phyloP scores from a whole-genome alignment of 2,329 filamentous ascomycete genomes.

The Parascedosporium putredinis region DNA sequence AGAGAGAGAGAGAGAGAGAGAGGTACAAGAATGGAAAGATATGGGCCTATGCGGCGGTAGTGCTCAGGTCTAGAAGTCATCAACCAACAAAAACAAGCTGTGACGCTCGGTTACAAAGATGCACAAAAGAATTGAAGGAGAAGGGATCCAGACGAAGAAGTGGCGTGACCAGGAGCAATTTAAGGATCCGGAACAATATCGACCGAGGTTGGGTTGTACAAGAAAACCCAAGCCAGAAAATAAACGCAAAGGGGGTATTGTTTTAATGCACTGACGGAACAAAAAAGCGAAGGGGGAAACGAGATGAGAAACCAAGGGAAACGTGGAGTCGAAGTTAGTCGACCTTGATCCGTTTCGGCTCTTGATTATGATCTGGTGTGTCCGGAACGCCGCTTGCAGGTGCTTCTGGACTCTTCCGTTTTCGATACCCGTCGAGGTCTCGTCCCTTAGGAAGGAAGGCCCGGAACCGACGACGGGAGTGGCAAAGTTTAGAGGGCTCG shows the following conservation, averaged over 20 bases:
- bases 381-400: slow-evolving; percentile 27
- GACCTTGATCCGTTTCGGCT: slow-evolving; percentile 43
- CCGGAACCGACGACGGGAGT: slow-evolving; percentile 61
- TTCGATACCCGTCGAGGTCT: slow-evolving; percentile 23
- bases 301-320: not conserved
- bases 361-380: slow-evolving; percentile 29
- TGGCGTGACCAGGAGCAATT: not conserved
- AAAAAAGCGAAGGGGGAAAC: slow-evolving; percentile 2
- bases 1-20: too few species aligned
- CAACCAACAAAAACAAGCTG: not conserved
- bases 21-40: too few species aligned
- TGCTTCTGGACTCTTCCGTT: slow-evolving; percentile 48
- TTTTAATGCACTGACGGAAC: not conserved
- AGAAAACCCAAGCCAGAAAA: not conserved
- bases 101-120: not conserved
- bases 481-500: slow-evolving; percentile 85
- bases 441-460: slow-evolving; percentile 53
- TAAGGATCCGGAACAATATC: too few species aligned
- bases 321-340: slow-evolving; percentile 22
- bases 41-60: not conserved
- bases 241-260: not conserved
- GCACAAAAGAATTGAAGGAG: not conserved
- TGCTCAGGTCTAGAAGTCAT: not conserved
- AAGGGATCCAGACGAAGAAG: not conserved
- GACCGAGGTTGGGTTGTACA: too few species aligned